phyloP scores from a whole-genome alignment of 164 flowering plant genomes.

The Stephania japonica region DNA sequence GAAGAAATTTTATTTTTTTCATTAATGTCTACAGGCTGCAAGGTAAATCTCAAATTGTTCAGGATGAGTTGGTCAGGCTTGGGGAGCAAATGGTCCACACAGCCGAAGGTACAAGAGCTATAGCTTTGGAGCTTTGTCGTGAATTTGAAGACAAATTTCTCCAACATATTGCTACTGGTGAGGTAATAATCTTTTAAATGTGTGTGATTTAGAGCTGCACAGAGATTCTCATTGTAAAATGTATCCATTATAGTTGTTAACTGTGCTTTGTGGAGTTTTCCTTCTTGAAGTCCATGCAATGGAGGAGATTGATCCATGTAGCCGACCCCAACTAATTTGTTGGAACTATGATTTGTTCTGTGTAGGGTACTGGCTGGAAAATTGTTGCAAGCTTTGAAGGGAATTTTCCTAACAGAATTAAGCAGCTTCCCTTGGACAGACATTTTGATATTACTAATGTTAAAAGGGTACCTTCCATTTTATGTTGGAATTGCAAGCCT shows the following conservation, averaged over 20 bases:
- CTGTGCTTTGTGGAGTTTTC: background rate
- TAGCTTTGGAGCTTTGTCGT: constrained; percentile 97
- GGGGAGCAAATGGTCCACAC: constrained; percentile 85
- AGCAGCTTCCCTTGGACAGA: constrained; percentile 94
- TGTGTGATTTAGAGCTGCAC: background rate
- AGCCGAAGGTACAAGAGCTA: constrained; percentile 90
- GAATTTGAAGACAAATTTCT: constrained; percentile 98
- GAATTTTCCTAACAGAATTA: constrained; percentile 91
- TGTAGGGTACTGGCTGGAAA: constrained; percentile 97
- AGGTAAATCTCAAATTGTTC: constrained; percentile 86
- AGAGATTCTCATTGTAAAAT: background rate
- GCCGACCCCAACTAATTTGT: no score
- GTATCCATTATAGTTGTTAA: background rate
- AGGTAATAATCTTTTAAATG: constrained; percentile 39
- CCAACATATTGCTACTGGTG: constrained; percentile 82
- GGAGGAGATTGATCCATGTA: no score
- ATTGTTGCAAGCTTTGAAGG: constrained; percentile 99
- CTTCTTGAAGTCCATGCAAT: background rate
- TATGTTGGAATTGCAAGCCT: background rate
- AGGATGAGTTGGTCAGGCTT: constrained; percentile 76
- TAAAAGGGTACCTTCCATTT: constrained; percentile 57
- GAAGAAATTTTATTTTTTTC: background rate
- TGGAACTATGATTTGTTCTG: constrained; percentile 3
- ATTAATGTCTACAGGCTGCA: constrained; percentile 53
- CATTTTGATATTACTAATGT: constrained; percentile 96